phyloP scores from a whole-genome alignment of 169 alveolate species.

The Eimeria sp. region DNA sequence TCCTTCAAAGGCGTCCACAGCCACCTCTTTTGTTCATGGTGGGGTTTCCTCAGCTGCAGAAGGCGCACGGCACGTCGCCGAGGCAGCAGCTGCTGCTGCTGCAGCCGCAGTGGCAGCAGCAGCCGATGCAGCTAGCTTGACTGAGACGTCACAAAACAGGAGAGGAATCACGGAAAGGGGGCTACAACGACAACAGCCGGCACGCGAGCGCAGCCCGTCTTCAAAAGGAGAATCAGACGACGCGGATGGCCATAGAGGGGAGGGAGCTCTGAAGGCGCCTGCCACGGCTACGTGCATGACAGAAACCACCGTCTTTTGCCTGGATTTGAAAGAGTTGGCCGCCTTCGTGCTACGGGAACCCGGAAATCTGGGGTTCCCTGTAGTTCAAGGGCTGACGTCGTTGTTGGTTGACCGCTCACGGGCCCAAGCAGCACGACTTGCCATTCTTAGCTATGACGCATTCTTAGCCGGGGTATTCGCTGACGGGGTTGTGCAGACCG shows the following conservation, averaged over 20 bases:
- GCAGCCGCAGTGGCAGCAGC: slow-evolving; percentile 71
- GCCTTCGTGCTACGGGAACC: slow-evolving; percentile 70
- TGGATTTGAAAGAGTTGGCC: slow-evolving; percentile 63
- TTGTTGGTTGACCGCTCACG: slow-evolving; percentile 68
- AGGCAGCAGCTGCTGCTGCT: slow-evolving; percentile 53
- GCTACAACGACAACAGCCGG: slow-evolving; percentile 18
- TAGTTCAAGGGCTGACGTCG: slow-evolving; percentile 79
- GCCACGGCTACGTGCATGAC: slow-evolving; percentile 65
- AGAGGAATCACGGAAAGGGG: not conserved
- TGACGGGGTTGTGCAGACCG: slow-evolving; percentile 78
- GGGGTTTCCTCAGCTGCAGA: slow-evolving; percentile 43
- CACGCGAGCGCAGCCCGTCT: not conserved
- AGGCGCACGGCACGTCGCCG: slow-evolving; percentile 46
- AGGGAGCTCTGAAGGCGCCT: slow-evolving; percentile 43
- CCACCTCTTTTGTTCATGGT: slow-evolving; percentile 29
- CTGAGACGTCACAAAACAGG: slow-evolving; percentile 8
- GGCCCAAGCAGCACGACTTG: slow-evolving; percentile 78
- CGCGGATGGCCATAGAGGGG: not conserved
- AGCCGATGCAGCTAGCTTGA: slow-evolving; percentile 35
- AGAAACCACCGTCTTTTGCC: slow-evolving; percentile 64
- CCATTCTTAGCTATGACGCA: slow-evolving; percentile 76
- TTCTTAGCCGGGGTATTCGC: slow-evolving; percentile 79
- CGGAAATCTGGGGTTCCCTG: slow-evolving; percentile 81
- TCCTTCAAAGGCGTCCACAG: slow-evolving; percentile 6
- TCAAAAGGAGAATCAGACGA: slow-evolving; percentile 37